Conservation (phyloP, 805 yeast genomes). For the Candida boleticola region DNA sequence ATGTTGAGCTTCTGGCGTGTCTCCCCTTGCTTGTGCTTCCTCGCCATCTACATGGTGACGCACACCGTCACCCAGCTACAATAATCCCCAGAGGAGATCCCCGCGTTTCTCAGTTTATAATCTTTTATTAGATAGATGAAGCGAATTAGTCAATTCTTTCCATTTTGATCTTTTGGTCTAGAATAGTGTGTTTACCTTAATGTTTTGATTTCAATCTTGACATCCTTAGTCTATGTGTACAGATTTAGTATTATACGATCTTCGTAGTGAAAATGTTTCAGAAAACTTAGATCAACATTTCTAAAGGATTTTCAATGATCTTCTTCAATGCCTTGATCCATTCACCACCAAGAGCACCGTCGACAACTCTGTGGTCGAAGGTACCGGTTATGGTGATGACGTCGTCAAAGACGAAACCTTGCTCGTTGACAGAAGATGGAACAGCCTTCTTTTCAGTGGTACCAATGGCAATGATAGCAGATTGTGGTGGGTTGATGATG, state of each 20-base stretch:
- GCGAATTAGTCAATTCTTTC: too few species aligned
- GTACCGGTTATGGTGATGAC: constrained; percentile 92
- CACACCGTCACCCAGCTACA: too few species aligned
- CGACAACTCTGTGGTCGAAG: constrained; percentile 95
- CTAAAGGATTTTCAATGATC: constrained; percentile 93
- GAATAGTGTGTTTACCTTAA: neutral
- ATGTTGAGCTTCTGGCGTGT: too few species aligned
- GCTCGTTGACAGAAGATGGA: constrained; percentile 86
- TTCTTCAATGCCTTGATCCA: constrained; percentile 90
- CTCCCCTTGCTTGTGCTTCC: too few species aligned
- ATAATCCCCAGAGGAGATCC: too few species aligned
- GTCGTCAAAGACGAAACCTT: constrained; percentile 90
- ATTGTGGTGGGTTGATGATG: constrained; percentile 96
- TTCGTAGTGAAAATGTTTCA: neutral
- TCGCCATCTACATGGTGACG: too few species aligned
- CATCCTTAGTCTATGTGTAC: too few species aligned
- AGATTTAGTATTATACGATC: neutral
- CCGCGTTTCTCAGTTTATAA: too few species aligned
- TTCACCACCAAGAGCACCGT: constrained; percentile 98
- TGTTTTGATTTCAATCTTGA: neutral
- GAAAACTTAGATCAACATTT: constrained; percentile 65
- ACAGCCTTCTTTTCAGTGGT: constrained; percentile 90
- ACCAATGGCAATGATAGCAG: constrained; percentile 91
- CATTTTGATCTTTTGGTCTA: neutral
- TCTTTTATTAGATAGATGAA: neutral